Evolutionary conservation across 495 filamentous ascomycete genomes (phyloP), one percentile per base, ranked within the genome.

Genomic region (Aspergillus affinis): DNA sequence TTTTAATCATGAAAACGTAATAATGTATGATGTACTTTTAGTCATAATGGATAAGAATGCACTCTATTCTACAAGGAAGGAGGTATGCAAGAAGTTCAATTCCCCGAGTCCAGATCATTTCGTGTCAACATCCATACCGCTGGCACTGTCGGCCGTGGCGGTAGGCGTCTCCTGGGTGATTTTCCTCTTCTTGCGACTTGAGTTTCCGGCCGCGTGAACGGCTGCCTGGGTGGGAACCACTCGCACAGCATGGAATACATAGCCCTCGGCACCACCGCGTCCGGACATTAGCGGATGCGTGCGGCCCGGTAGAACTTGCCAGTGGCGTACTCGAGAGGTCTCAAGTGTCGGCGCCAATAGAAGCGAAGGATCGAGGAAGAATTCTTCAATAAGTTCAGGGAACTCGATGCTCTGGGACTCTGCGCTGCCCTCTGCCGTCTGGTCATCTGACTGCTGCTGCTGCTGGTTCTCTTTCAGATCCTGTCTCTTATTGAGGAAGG

Each of bases 241-340:
- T 60, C 86, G 85, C 61, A 87, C 89, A 6, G 78, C 95, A 60
- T 90, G 90, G 66, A 97, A 94, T 19, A 98, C 73, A 72, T 89
- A 98, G 4, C 94, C 94, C 72, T 98, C 92, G 0, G 92, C 85
- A 0, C 94, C 93, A 27, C 94, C 94, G 20, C 84, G 82, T 51
- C 84, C 82, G 48, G 90, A 94, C 94, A 98, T 98, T 41, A 93
- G 65, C 18, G 94, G 94, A 75, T 98, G 94, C 56, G 94, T 97
- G 51, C 94, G 79, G 4, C 92, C 91, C 0, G 94, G 95, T 29
- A 98, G 75, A 1, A 96, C 92, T 77, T 98, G 94, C 89, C 90
- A 98, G 29, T 81, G 78, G 53, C 90, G 82, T 18, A 86, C 84
- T 13, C 89, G 81, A 13, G 84, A 86, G 8, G 86, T 91, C 69